Conservation (phyloP, 2,329 filamentous ascomycete species). For the Truncatella angustata region DNA sequence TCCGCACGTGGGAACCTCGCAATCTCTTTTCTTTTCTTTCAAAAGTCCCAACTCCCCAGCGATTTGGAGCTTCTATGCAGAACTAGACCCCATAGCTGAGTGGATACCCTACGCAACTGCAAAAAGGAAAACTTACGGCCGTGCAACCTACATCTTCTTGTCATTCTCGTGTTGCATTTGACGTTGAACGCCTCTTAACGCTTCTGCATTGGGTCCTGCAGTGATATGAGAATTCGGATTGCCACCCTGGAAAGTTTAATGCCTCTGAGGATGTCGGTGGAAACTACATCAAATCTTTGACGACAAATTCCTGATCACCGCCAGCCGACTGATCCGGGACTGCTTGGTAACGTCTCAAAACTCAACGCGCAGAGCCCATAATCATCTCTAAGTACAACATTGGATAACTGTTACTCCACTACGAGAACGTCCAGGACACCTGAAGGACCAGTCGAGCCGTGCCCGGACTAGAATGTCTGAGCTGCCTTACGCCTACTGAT, state of each 20-base stretch:
- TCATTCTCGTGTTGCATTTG: background rate
- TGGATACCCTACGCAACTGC: background rate
- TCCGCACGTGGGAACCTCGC: conserved; percentile 7
- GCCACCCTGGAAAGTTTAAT: background rate
- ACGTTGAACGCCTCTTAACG: too few relatives aligned
- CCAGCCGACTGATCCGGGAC: background rate
- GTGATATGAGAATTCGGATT: background rate
- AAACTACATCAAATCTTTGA: background rate
- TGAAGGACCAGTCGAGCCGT: background rate
- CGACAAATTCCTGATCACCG: background rate
- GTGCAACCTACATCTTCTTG: background rate
- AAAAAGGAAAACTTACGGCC: background rate
- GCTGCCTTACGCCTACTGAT: background rate
- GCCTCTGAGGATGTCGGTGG: background rate
- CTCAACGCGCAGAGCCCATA: background rate
- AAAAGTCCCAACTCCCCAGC: background rate
- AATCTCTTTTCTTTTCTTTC: conserved; percentile 6
- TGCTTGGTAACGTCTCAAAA: background rate
- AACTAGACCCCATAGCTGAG: background rate
- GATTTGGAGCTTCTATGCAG: background rate
- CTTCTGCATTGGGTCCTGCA: background rate
- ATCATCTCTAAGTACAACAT: background rate
- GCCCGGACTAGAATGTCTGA: background rate
- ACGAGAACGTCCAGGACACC: too few relatives aligned
- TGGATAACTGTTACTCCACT: background rate